Evolutionary conservation across 768 basidiomycete species (phyloP).

Genomic region (Lactarius evosmus): DNA sequence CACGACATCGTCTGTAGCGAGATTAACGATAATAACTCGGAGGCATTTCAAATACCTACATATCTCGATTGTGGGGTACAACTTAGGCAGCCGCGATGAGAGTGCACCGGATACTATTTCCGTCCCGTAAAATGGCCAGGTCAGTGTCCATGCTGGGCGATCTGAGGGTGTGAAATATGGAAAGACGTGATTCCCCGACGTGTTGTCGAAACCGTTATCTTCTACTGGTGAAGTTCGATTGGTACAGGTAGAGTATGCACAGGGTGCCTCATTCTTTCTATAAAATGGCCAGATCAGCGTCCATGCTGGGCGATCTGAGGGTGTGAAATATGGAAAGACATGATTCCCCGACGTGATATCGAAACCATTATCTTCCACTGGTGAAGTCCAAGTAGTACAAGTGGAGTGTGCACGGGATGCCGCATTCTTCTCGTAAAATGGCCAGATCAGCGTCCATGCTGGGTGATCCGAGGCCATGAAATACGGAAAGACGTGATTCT

Average conservation of each 20-base stretch:
- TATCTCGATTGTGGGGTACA: conserved; percentile 30
- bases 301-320: conserved; percentile 9
- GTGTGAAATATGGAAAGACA: conserved; percentile 13
- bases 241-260: background rate
- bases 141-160: conserved; percentile 20
- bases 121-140: conserved; percentile 23
- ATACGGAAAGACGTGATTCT: conserved; percentile 9
- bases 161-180: conserved; percentile 10
- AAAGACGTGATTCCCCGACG: conserved; percentile 1
- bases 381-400: background rate
- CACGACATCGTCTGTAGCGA: conserved; percentile 31
- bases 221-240: background rate
- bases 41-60: conserved; percentile 30
- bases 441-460: conserved; percentile 27
- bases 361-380: background rate
- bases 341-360: background rate
- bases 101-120: background rate
- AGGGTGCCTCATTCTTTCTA: background rate
- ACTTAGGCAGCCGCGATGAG: conserved; percentile 10
- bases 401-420: background rate
- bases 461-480: background rate
- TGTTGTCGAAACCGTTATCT: background rate
- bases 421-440: conserved; percentile 3
- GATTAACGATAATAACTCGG: conserved; percentile 21
- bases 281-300: conserved; percentile 27